Conservation (phyloP, 176 grass and related monocot species). For the Oryza officinalis region DNA sequence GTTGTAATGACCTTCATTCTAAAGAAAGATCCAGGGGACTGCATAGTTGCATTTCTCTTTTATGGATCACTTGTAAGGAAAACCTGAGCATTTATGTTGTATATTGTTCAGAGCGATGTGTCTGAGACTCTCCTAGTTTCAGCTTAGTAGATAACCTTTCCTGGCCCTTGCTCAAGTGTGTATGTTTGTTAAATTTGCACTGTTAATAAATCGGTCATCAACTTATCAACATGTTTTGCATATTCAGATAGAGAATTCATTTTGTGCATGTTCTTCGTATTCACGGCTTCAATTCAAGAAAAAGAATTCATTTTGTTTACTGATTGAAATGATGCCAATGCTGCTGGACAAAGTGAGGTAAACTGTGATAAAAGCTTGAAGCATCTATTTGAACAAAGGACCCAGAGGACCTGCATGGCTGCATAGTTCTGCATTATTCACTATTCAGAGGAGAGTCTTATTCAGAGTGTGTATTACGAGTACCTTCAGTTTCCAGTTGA, state of each 20-base stretch:
- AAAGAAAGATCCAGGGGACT: conserved; percentile 21
- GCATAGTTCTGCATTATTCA: not conserved
- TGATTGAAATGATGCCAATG: conserved; percentile 25
- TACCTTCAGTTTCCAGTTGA: not conserved
- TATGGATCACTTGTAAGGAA: conserved; percentile 13
- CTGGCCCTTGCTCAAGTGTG: conserved; percentile 5
- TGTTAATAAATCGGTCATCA: conserved; percentile 25
- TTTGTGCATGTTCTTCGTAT: conserved; percentile 42
- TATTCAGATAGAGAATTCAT: conserved; percentile 33
- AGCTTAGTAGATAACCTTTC: conserved; percentile 27
- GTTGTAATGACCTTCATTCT: not conserved
- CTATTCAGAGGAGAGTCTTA: not conserved
- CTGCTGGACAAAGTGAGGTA: conserved; percentile 30
- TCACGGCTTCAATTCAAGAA: conserved; percentile 50
- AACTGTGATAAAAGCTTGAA: not conserved
- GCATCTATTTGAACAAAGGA: not conserved
- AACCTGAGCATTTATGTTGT: conserved; percentile 22
- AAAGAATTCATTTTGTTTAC: conserved; percentile 56
- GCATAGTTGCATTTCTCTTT: not conserved
- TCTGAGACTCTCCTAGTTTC: not conserved
- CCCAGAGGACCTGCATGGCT: not conserved
- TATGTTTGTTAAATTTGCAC: not conserved
- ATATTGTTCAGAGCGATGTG: conserved; percentile 25
- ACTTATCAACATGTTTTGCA: conserved; percentile 43
- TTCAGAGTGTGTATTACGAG: not conserved